These are phyloP conservation scores for Pleurotus giganteus DNA, from an alignment of 768 basidiomycete species.

Conservation along the genomic window DNA sequence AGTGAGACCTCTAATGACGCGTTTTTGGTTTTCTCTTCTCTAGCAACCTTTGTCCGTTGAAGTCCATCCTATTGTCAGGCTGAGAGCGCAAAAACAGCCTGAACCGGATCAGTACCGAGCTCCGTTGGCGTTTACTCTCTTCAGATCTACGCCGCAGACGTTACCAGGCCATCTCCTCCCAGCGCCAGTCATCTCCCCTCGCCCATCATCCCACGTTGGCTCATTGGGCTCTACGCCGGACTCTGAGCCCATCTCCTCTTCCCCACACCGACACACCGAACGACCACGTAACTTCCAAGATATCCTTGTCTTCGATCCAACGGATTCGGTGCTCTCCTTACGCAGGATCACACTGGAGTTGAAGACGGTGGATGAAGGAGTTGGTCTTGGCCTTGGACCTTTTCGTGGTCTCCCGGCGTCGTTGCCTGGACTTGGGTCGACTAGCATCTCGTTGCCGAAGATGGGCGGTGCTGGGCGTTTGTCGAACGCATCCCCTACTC, in stretches of 20 bases:
- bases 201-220: constrained; percentile 11
- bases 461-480: constrained; percentile 41
- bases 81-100: constrained; percentile 35
- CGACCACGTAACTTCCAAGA: constrained; percentile 57
- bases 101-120: constrained; percentile 27
- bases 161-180: constrained; percentile 40
- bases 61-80: constrained; percentile 53
- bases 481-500: constrained; percentile 31
- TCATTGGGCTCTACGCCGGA: constrained; percentile 22
- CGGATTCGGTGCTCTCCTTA: constrained; percentile 52
- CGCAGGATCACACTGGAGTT: constrained; percentile 51
- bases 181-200: constrained; percentile 6
- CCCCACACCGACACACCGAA: constrained; percentile 26
- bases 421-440: constrained; percentile 33
- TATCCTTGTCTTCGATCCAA: constrained; percentile 64
- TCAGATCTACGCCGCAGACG: constrained; percentile 33
- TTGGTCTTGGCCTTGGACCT: no score
- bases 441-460: constrained; percentile 63
- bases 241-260: constrained; percentile 25
- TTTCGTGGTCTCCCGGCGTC: constrained; percentile 27
- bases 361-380: constrained; percentile 22
- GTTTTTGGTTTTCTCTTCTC: constrained; percentile 1
- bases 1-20: neutral
- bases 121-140: constrained; percentile 57
- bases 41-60: constrained; percentile 54